phyloP scores from a whole-genome alignment of 495 filamentous ascomycete species.

The Daldinia decipiens region DNA sequence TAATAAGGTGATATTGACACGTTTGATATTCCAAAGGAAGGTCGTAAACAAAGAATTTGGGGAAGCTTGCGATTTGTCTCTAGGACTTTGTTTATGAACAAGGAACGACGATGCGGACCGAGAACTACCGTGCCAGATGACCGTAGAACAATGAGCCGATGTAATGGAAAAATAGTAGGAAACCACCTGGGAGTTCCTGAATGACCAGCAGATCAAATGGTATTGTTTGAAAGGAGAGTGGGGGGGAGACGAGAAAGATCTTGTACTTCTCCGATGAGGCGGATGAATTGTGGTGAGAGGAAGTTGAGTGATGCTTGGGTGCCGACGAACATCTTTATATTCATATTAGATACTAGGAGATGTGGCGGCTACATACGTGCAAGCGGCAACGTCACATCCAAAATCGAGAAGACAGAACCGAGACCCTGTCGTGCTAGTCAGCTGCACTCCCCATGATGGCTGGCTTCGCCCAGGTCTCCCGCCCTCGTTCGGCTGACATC shows the following conservation, averaged over 20 bases:
- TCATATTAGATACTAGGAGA: slow-evolving; percentile 8
- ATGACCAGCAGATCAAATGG: slow-evolving; percentile 36
- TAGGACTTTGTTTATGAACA: slow-evolving; percentile 26
- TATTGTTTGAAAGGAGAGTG: slow-evolving; percentile 27
- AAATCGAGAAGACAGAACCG: too few species aligned
- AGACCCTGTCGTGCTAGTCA: slow-evolving; percentile 5
- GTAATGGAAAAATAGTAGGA: slow-evolving; percentile 29
- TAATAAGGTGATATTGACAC: slow-evolving; percentile 23
- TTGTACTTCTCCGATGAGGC: slow-evolving; percentile 24
- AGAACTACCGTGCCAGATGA: slow-evolving; percentile 36
- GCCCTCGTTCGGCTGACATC: slow-evolving; percentile 39
- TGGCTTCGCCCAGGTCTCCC: slow-evolving; percentile 25
- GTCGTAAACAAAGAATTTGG: slow-evolving; percentile 28
- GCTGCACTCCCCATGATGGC: slow-evolving; percentile 39
- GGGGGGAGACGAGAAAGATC: slow-evolving; percentile 41
- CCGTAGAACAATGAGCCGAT: slow-evolving; percentile 41
- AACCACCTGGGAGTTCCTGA: slow-evolving; percentile 43
- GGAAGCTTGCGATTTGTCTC: slow-evolving; percentile 5
- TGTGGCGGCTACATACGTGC: slow-evolving; percentile 5
- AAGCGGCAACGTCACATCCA: slow-evolving; percentile 37
- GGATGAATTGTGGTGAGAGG: slow-evolving; percentile 25
- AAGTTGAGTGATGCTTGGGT: slow-evolving; percentile 18
- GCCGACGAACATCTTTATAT: slow-evolving; percentile 38
- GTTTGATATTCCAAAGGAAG: slow-evolving; percentile 11
- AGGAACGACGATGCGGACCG: slow-evolving; percentile 22